Evolutionary conservation across 257 asterid genomes (phyloP).

Genomic region (Henckelia pumila): DNA sequence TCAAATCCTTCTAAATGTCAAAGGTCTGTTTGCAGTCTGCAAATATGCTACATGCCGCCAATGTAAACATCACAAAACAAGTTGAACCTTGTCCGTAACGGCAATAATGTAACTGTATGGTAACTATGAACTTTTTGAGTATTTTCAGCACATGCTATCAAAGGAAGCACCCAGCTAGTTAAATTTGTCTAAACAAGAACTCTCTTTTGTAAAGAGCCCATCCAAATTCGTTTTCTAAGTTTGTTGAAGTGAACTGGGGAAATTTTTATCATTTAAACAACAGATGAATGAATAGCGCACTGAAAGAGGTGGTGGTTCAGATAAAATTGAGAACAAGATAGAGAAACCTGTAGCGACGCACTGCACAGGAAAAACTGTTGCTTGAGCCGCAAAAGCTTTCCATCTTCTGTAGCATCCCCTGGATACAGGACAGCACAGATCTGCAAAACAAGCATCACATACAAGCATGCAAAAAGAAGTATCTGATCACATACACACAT

Average conservation of each 20-base stretch:
- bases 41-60: too few relatives aligned
- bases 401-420: slow-evolving; percentile 96
- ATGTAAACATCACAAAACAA: too few relatives aligned
- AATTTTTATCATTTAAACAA: background rate
- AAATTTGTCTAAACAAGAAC: background rate
- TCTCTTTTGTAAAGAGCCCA: background rate
- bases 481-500: slow-evolving; percentile 14
- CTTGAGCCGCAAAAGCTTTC: slow-evolving; percentile 85
- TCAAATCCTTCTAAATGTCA: too few relatives aligned
- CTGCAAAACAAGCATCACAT: slow-evolving; percentile 38
- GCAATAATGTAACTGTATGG: too few relatives aligned
- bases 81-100: too few relatives aligned
- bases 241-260: slow-evolving; percentile 8
- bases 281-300: slow-evolving; percentile 10
- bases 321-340: slow-evolving; percentile 21
- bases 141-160: slow-evolving; percentile 3
- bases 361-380: slow-evolving; percentile 98
- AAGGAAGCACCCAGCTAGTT: slow-evolving; percentile 8
- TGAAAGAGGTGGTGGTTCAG: background rate
- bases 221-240: slow-evolving; percentile 11
- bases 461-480: slow-evolving; percentile 11
- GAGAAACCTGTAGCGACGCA: slow-evolving; percentile 94
- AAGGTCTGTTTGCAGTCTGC: too few relatives aligned
- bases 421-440: slow-evolving; percentile 98
- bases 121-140: slow-evolving; percentile 7